Base-by-base conservation (phyloP, 2,329 filamentous ascomycete genomes). In the Penicillium sp. region DNA sequence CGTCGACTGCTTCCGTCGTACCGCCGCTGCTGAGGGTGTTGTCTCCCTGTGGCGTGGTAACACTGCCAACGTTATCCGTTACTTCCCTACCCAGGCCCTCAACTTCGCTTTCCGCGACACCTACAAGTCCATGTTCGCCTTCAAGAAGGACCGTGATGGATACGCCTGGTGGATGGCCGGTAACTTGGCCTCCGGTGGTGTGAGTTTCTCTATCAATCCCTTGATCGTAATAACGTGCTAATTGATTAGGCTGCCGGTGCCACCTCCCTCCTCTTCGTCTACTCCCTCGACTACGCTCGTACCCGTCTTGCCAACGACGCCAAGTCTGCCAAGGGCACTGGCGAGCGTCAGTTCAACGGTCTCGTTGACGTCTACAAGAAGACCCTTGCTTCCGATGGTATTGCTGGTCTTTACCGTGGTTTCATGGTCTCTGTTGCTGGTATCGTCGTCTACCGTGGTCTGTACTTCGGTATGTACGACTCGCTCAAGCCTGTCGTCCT, bases 401-500 rank as follows among this genome's bases (percentile, higher is more conserved):
- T 99, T 83, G 89, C 88, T 76, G 94, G 94, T 95, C 92, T 99
- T 76, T 99, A 99, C 91, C 94, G 94, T 96, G 94, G 94, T 86
- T 99, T 99, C 90, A 91, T 92, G 86, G 94, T 95, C 79, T 99
- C 94, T 75, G 94, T 99, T 75, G 86, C 89, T 80, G 94, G 94
- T 89, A 99, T 99, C 81, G 81, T 99, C 74, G 94, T 99, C 83
- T 99, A 99, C 91, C 94, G 94, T 91, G 94, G 94, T 97, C 91
- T 99, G 73, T 99, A 99, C 92, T 99, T 99, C 89, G 94, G 94
- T 79, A 89, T 99, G 89, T 99, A 99, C 91, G 94, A 99, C 84
- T 99, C 94, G 71, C 88, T 99, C 86, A 99, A 99, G 91, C 94
- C 94, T 71, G 90, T 97, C 75, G 79, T 97, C 81, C 91, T 99